Evolutionary conservation across 1,284 basidiomycete genomes (phyloP).

Genomic region (Irpex rosettiformis): DNA sequence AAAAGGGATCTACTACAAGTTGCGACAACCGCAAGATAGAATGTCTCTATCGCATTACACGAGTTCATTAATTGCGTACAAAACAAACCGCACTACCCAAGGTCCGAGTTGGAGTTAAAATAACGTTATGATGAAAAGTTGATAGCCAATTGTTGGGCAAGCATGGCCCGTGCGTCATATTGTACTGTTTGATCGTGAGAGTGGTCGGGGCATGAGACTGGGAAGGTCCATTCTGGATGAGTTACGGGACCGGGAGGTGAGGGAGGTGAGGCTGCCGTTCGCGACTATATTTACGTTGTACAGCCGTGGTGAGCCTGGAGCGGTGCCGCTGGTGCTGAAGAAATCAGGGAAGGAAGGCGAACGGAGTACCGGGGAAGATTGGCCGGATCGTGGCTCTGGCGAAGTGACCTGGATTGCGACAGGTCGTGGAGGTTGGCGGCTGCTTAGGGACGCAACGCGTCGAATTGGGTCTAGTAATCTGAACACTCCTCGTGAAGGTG

Average conservation of each 20-base stretch:
- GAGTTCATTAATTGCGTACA: slow-evolving; percentile 2
- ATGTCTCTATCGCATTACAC: slow-evolving; percentile 3
- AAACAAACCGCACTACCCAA: neutral
- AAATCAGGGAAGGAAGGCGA: slow-evolving; percentile 27
- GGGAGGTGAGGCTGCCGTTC: slow-evolving; percentile 29
- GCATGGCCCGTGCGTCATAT: slow-evolving; percentile 5
- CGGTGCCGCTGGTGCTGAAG: slow-evolving; percentile 22
- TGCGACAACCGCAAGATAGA: neutral
- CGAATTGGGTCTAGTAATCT: slow-evolving; percentile 21
- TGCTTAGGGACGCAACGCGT: slow-evolving; percentile 20
- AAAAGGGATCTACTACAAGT: neutral
- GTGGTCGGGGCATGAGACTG: slow-evolving; percentile 40
- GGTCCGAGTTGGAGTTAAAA: slow-evolving; percentile 4
- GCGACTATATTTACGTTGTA: slow-evolving; percentile 28
- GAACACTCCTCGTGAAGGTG: slow-evolving; percentile 21
- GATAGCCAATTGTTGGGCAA: neutral
- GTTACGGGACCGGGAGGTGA: slow-evolving; percentile 56
- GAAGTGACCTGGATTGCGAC: slow-evolving; percentile 22
- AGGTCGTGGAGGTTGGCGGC: slow-evolving; percentile 17
- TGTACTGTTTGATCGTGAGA: slow-evolving; percentile 31
- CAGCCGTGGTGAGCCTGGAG: slow-evolving; percentile 30
- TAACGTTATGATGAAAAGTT: slow-evolving; percentile 2
- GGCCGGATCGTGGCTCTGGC: slow-evolving; percentile 21
- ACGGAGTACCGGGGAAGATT: slow-evolving; percentile 25
- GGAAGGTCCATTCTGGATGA: slow-evolving; percentile 61